Base-by-base conservation (phyloP, 108 stramenopile species). In the Asterionellopsis glacialis region DNA sequence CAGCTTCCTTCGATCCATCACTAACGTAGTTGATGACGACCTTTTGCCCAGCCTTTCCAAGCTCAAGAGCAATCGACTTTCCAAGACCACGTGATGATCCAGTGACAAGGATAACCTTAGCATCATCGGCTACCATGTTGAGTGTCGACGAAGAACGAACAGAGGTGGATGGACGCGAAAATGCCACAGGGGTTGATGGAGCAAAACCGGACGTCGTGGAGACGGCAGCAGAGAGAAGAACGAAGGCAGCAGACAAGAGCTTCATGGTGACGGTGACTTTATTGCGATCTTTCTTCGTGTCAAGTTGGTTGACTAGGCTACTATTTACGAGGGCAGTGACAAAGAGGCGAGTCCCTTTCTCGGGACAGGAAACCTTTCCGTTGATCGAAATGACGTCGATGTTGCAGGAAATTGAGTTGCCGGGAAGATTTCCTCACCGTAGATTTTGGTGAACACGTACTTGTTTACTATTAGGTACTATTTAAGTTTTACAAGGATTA, bases 81-180 rank as follows among this genome's bases (percentile, higher is more conserved):
- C 97, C 97, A 22, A 98, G 77, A 26, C 97, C 97, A 48, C 96
- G 87, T 25, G 90, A 92, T 23, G 95, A 90, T 57, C 96, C 96
- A 22, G 95, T 96, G n/a, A 95, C 95, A 43, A 95, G 67, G 57
- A 70, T 63, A 59, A 90, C 89, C 68, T 91, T 91, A 64, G 90
- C 84, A 63, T 87, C 80, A 26, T 88, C 86, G 38, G 86, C 90
- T 18, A 90, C 85, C 89, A 91, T 87, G 49, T 69, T 66, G 22
- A 90, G 65, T 51, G 69, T 66, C 47, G 65, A 61, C 21, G 64
- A 16, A n/a, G 75, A 73, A 19, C 19, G 16, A 48, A 21, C 47
- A 1, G 47, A 16, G 19, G 47, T 48, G 9, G 19, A 21, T 4
- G 24, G 52, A 4, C 18, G 45, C 5, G 24, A n/a, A 26, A 54